Conservation (phyloP, 192 early-diverging fungal genomes). For the Endogone sp. region DNA sequence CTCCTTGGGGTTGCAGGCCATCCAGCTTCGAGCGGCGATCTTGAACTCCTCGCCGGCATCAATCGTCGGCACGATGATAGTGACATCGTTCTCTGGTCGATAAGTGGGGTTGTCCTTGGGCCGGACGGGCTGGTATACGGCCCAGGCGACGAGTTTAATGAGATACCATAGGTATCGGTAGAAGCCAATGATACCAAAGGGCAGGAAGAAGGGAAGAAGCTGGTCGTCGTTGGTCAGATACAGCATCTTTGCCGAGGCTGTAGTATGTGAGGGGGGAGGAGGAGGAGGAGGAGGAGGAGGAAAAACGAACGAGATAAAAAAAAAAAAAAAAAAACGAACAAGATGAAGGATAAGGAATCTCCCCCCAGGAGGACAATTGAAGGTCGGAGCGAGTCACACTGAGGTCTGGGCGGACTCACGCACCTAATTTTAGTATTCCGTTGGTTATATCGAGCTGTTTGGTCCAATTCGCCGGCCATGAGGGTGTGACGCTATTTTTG, state of each 20-base stretch:
- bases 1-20: slow-evolving; percentile 45
- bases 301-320: neutral
- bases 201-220: slow-evolving; percentile 49
- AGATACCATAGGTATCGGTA: slow-evolving; percentile 60
- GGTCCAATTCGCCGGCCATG: too few species aligned
- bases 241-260: slow-evolving; percentile 41
- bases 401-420: too few species aligned
- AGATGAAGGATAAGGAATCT: too few species aligned
- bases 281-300: neutral
- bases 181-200: slow-evolving; percentile 53
- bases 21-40: slow-evolving; percentile 49
- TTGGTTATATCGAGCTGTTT: too few species aligned
- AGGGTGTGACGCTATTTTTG: too few species aligned
- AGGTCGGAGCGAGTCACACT: too few species aligned
- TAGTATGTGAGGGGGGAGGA: slow-evolving; percentile 22
- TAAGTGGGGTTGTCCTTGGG: slow-evolving; percentile 42
- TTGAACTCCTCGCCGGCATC: slow-evolving; percentile 61
- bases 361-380: too few species aligned
- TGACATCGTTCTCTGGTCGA: slow-evolving; percentile 43
- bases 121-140: slow-evolving; percentile 45
- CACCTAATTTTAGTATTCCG: too few species aligned
- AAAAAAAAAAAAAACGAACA: too few species aligned
- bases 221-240: slow-evolving; percentile 49
- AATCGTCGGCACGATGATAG: slow-evolving; percentile 58
- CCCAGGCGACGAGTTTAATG: slow-evolving; percentile 49